Evolutionary conservation across 192 early-diverging fungal genomes (phyloP).

Genomic region (Jimgerdemannia flammicorona): DNA sequence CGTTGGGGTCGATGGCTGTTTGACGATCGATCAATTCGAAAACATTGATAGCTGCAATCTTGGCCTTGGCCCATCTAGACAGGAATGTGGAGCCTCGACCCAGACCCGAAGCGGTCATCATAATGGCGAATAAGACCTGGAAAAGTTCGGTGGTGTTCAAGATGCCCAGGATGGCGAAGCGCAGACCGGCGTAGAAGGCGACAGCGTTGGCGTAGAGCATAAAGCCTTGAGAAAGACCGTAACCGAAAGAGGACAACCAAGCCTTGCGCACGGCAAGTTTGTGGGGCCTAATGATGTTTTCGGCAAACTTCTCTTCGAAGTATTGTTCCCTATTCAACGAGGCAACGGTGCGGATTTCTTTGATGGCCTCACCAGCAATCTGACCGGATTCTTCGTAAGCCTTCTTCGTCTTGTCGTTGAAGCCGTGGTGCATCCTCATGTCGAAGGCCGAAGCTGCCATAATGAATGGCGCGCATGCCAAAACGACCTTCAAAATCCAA

Average conservation of each 20-base stretch:
- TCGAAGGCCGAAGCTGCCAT: constrained; percentile 47
- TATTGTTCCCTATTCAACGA: constrained; percentile 67
- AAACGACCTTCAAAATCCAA: constrained; percentile 39
- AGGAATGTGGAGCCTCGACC: constrained; percentile 66
- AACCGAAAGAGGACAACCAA: constrained; percentile 63
- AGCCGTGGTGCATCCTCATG: constrained; percentile 51
- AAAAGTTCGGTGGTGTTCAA: constrained; percentile 53
- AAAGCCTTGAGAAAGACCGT: constrained; percentile 68
- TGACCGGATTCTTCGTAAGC: constrained; percentile 79
- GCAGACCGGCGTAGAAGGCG: constrained; percentile 71
- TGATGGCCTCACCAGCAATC: constrained; percentile 81
- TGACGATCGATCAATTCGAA: constrained; percentile 67
- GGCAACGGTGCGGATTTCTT: constrained; percentile 83
- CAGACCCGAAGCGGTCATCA: constrained; percentile 64
- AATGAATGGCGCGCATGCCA: constrained; percentile 59
- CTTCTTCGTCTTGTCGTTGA: constrained; percentile 58
- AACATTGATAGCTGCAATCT: constrained; percentile 69
- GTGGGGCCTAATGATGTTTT: constrained; percentile 66
- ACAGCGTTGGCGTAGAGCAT: constrained; percentile 73
- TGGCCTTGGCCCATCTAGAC: constrained; percentile 75
- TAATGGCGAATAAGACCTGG: constrained; percentile 71
- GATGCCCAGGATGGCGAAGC: constrained; percentile 48
- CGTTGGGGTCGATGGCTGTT: constrained; percentile 59
- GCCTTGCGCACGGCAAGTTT: constrained; percentile 59
- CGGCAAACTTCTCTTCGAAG: constrained; percentile 64